Conservation (phyloP, 768 basidiomycete species). For the Wakefieldia striispora region DNA sequence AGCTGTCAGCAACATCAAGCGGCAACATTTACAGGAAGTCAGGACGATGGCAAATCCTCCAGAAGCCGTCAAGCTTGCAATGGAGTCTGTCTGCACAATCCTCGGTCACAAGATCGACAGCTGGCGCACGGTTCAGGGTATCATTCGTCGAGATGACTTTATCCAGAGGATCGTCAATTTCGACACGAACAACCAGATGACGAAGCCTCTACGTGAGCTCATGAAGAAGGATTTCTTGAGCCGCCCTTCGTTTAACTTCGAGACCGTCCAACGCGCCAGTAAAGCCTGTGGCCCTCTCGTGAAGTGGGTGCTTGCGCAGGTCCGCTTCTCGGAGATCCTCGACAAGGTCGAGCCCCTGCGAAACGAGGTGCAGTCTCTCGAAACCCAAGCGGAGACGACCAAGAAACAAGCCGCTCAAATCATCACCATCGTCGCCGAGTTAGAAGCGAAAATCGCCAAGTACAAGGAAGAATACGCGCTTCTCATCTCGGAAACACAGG, state of each 20-base stretch:
- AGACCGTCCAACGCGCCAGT: slow-evolving; percentile 91
- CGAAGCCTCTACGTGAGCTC: slow-evolving; percentile 78
- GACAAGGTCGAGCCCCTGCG: slow-evolving; percentile 96
- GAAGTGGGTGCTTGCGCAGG: slow-evolving; percentile 98
- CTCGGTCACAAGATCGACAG: slow-evolving; percentile 96
- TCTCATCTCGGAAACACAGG: slow-evolving; percentile 94
- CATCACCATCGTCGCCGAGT: slow-evolving; percentile 87
- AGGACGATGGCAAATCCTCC: slow-evolving; percentile 98
- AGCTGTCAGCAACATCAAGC: slow-evolving; percentile 97
- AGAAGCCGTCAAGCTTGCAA: slow-evolving; percentile 94
- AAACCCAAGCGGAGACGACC: slow-evolving; percentile 90
- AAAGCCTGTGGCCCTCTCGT: slow-evolving; percentile 97
- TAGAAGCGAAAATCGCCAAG: slow-evolving; percentile 86
- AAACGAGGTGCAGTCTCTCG: slow-evolving; percentile 91
- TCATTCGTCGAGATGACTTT: slow-evolving; percentile 96
- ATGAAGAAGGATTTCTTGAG: slow-evolving; percentile 95
- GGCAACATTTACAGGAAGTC: slow-evolving; percentile 94
- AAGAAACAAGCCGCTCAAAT: slow-evolving; percentile 91
- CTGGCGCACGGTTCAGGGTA: slow-evolving; percentile 94
- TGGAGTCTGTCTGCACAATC: slow-evolving; percentile 97
- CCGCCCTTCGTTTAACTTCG: slow-evolving; percentile 89
- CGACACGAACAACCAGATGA: slow-evolving; percentile 89
- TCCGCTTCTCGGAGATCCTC: slow-evolving; percentile 93
- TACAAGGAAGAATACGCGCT: slow-evolving; percentile 98
- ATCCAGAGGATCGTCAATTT: slow-evolving; percentile 95